Evolutionary conservation across 2,329 filamentous ascomycete genomes (phyloP), one percentile per base, ranked within the genome.

Genomic region (Polychaeton citri): DNA sequence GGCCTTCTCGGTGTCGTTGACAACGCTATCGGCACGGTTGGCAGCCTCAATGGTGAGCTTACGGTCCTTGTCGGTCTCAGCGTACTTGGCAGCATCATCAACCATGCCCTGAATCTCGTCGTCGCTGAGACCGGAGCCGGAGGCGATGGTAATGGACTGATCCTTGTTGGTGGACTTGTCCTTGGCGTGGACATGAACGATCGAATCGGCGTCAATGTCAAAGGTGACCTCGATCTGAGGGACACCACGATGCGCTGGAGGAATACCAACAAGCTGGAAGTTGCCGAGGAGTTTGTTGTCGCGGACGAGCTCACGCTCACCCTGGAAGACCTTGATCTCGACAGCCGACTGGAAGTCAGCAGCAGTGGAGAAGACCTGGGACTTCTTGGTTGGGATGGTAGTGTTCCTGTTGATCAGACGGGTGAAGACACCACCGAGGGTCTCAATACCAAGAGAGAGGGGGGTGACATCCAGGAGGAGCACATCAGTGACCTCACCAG

Each of bases 141-240:
- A 95, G 38, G 88, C 87, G 62, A 98, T 94, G 61, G 88, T 96
- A 69, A 98, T 96, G 44, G 87, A 95, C 74, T 98, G 88, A 61
- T 96, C 88, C 79, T 95, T 96, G 79, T 85, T 84, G 68, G 87
- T 96, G 52, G 86, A 88, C 81, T 96, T 95, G 71, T 96, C 88
- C 75, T 93, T 94, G 64, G 88, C 88, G 63, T 90, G 82, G 46
- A 96, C 88, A 71, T 95, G 87, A 53, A 96, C 86, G 53, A 96
- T 95, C 13, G 86, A 93, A 65, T 96, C 86, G 55, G 88, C 88
- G 54, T 96, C 88, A 61, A 96, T 95, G 65, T 96, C 88, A 66
- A 96, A 96, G 56, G 88, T 95, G 53, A 96, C 88, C 73, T 96
- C 88, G 39, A 96, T 74, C 64, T 96, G 88, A 46, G 88, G 88